Base-by-base conservation (phyloP, 768 basidiomycete genomes). In the Boletus barrowsii region DNA sequence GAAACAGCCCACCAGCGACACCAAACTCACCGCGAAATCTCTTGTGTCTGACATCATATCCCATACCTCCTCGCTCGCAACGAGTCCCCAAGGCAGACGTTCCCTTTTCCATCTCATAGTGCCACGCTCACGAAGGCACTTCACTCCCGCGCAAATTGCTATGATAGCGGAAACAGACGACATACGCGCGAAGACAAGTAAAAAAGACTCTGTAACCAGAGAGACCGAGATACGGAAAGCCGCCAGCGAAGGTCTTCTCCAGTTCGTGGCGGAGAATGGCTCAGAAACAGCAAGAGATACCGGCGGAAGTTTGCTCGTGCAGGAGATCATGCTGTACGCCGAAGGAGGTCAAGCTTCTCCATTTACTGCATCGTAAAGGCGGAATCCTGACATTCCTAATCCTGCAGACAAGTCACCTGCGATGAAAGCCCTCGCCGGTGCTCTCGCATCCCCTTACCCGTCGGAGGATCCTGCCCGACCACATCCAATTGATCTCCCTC, bases 11-110 rank as follows among this genome's bases (percentile, higher is more conserved):
- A 36, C 2, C 64, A 94, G 91, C 61, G 93, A 98, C 67, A 98
- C 94, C 3, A 98, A 96, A 74, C 79, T 95, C 42, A 81, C 89
- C 33, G 77, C 83, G 14, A 96, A 95, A 74, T 83, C 86, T 0
- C 74, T 98, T 35, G 77, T 95, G 1, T 71, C 84, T 1, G 84
- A 88, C 49, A 85, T 95, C 47, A 82, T 80, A 20, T 66, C 77
- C 0, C 72, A 81, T 37, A 81, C 84, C 7, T 70, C 80, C 22
- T 81, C 79, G 13, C 75, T 93, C 6, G 81, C 82, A 60, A 62
- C 72, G 15, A 81, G 76, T 39, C 73, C 85, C 18, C 86, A 91
- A 75, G 94, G 93, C 36, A 85, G 94, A 40, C 82, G 93, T 10
- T 80, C 88, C 4, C 74, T 97, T 0, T 77, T 95, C 30, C 91